Base-by-base conservation (phyloP, 2,329 filamentous ascomycete species). In the Elsinoe ampelina region DNA sequence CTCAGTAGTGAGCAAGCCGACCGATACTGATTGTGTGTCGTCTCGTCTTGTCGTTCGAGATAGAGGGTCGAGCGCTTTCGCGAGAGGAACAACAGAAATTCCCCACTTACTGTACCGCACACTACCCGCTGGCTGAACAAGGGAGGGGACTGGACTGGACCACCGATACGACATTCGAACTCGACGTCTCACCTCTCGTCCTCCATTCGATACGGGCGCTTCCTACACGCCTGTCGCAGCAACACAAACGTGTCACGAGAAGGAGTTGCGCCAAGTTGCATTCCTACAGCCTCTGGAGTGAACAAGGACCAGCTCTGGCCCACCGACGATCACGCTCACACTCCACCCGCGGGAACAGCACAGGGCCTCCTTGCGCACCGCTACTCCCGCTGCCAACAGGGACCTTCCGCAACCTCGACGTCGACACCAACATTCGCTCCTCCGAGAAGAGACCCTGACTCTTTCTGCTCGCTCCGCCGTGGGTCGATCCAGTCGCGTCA, bases 281-380 rank as follows among this genome's bases (percentile, higher is more conserved):
- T 50, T 35, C 32, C 26, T 35, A 52, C 17, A 45, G 41, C 26
- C 17, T 35, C 19, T 34, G 17, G 38, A 26, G 20, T 15, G 34
- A 26, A 52, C 48, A 36, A 20, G 48, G 38, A n/a, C 26, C 34
- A 52, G 48, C 48, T 52, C 48, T 52, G 48, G 48, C 48, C 48
- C 48, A 52, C 48, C 32, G 48, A 52, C 48, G 48, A 52, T 52
- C 48, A 19, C 48, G 48, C 48, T 52, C 48, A 19, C 48, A 34
- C 48, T 52, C 48, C 32, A 39, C 48, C 48, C 30, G 48, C 48
- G 48, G 48, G 48, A 52, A 38, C 48, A 36, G 48, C 34, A 35
- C 48, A 52, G 26, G 48, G 38, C 48, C 48, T 52, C 48, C 48
- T 52, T 52, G 48, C 48, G 48, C 48, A 52, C 48, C 48, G 48